A percentile compares a stretch with the other conserved stretches of the same genome.
phyloP scores from a whole-genome alignment of 2,329 filamentous ascomycete species.

The Pyrenochaeta sp. region DNA sequence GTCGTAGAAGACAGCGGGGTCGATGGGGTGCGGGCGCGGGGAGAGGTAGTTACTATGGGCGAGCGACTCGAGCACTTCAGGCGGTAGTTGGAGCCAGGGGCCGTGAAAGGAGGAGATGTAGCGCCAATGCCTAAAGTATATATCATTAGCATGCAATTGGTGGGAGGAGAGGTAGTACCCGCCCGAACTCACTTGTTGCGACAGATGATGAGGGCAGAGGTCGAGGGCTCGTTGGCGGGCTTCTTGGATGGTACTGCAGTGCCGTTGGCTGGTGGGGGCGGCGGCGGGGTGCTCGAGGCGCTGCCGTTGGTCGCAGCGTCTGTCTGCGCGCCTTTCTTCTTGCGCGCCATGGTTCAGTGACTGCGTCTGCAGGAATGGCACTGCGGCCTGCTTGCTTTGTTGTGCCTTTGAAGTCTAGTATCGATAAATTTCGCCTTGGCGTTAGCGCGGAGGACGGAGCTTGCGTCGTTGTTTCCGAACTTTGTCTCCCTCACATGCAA shows the following conservation, averaged over 20 bases:
- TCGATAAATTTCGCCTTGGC: constrained; percentile 32
- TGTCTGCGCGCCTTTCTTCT: constrained; percentile 43
- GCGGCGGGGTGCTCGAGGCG: constrained; percentile 13
- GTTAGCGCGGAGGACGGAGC: constrained; percentile 16
- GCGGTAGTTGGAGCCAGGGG: constrained; percentile 81
- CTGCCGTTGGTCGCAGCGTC: constrained; percentile 26
- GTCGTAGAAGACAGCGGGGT: constrained; percentile 84
- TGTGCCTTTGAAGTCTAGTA: constrained; percentile 9
- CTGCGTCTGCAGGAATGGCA: not conserved
- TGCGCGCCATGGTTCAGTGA: constrained; percentile 40
- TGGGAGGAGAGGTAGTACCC: constrained; percentile 24
- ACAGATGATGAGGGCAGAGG: constrained; percentile 51
- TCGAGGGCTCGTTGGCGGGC: constrained; percentile 22
- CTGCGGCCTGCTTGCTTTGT: constrained; percentile 7
- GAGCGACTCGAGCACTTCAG: constrained; percentile 79
- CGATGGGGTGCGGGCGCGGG: constrained; percentile 77
- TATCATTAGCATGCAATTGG: constrained; percentile 16
- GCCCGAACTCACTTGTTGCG: constrained; percentile 54
- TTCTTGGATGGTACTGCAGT: constrained; percentile 8
- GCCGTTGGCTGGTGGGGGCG: constrained; percentile 10
- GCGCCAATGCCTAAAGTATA: constrained; percentile 73
- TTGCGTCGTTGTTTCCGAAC: constrained; percentile 13
- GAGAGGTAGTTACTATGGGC: constrained; percentile 82
- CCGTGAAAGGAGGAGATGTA: constrained; percentile 87
- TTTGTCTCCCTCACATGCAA: not conserved